A percentile compares a stretch with the other conserved stretches of the same genome.
Evolutionary conservation across 306 rosid genomes (phyloP).

Genomic region (Cicer bijugum): DNA sequence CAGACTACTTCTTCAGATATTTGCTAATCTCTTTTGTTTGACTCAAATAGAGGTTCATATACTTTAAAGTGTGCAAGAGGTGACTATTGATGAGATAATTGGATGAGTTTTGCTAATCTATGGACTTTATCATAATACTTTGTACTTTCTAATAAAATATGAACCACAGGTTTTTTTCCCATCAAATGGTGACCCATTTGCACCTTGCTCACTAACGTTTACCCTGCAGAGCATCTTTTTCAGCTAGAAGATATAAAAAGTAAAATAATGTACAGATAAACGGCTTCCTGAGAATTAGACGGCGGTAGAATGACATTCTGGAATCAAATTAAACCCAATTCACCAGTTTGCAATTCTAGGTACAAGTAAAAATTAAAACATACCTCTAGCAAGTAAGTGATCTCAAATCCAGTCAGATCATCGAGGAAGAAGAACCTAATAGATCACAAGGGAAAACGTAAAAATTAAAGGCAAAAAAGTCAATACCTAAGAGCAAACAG

Average conservation of each 20-base stretch:
- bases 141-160: neutral
- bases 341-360: conserved; percentile 32
- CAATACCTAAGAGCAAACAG: conserved; percentile 4
- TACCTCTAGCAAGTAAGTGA: conserved; percentile 85
- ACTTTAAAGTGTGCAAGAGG: too few relatives aligned
- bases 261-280: conserved; percentile 4
- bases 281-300: conserved; percentile 23
- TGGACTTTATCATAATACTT: neutral
- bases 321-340: conserved; percentile 30
- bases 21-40: too few relatives aligned
- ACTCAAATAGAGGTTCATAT: too few relatives aligned
- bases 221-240: neutral
- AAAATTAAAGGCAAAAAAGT: neutral
- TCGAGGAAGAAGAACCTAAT: conserved; percentile 93
- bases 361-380: conserved; percentile 8
- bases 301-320: conserved; percentile 29
- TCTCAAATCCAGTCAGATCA: conserved; percentile 88
- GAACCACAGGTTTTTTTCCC: neutral
- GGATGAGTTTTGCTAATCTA: neutral
- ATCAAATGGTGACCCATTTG: conserved; percentile 3
- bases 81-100: neutral
- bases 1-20: too few relatives aligned
- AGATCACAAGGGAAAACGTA: conserved; percentile 1
- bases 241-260: conserved; percentile 18
- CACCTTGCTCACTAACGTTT: conserved; percentile 16